phyloP scores from a whole-genome alignment of 352 stramenopile species.

The Phytophthora cactorum region DNA sequence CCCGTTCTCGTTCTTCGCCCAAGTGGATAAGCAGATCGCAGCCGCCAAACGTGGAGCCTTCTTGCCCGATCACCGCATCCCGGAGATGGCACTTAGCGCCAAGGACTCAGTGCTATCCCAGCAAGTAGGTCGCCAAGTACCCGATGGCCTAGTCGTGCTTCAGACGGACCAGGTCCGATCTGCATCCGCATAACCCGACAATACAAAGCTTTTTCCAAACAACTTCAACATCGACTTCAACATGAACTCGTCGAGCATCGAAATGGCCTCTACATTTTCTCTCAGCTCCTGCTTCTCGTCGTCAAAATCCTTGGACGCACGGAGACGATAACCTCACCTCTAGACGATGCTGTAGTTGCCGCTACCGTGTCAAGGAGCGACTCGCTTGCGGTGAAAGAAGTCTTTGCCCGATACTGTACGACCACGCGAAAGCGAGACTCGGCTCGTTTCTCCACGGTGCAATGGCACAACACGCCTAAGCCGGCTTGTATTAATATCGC shows the following conservation, averaged over 20 bases:
- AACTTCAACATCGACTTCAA: not conserved
- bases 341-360: too few species aligned
- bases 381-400: not conserved
- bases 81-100: conserved; percentile 63
- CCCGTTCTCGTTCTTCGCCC: conserved; percentile 63
- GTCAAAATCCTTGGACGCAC: not conserved
- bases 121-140: not conserved
- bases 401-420: not conserved
- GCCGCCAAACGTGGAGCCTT: conserved; percentile 57
- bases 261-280: not conserved
- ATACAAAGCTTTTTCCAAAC: not conserved
- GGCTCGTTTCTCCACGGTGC: conserved; percentile 13
- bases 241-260: not conserved
- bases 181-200: conserved; percentile 21
- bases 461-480: conserved; percentile 4
- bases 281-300: not conserved
- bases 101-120: conserved; percentile 42
- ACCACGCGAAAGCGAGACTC: conserved; percentile 18
- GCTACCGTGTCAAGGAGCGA: not conserved
- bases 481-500: too few species aligned
- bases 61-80: conserved; percentile 44
- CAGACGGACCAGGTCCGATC: conserved; percentile 26
- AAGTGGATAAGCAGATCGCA: conserved; percentile 59
- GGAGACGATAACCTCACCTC: conserved; percentile 5
- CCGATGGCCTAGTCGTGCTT: conserved; percentile 3